Evolutionary conservation across 177 flowering plant species (phyloP).

Genomic region (Vitis hybrid): DNA sequence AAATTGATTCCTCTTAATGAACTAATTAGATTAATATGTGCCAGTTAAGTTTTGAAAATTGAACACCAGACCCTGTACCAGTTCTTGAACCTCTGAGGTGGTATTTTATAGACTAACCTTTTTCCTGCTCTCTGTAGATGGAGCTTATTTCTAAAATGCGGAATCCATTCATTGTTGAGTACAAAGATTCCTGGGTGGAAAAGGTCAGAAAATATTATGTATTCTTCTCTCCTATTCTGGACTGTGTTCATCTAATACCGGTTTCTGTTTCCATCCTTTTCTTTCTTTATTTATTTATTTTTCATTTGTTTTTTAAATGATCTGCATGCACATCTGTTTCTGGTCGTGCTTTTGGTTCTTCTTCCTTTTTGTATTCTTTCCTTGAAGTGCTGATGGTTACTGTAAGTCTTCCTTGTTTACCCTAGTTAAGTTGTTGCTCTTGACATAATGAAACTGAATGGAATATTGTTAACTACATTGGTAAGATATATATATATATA

Average conservation of each 20-base stretch:
- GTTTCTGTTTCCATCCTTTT: no score
- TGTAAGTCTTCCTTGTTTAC: neutral
- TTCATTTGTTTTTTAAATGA: neutral
- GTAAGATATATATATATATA: no score
- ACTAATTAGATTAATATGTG: no score
- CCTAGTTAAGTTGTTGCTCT: neutral
- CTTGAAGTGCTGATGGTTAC: no score
- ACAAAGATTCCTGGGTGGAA: slow-evolving; percentile 77
- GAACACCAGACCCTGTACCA: neutral
- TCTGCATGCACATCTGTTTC: neutral
- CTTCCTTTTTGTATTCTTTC: neutral
- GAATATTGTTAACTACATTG: neutral
- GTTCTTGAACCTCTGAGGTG: neutral
- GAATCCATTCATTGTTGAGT: slow-evolving; percentile 70
- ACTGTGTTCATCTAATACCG: neutral
- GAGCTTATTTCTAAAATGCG: slow-evolving; percentile 50
- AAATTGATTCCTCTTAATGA: neutral
- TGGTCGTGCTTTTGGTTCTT: neutral
- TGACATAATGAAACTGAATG: neutral
- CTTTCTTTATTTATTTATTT: neutral
- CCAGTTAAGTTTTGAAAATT: no score
- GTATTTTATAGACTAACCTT: slow-evolving; percentile 4
- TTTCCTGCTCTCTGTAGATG: slow-evolving; percentile 43
- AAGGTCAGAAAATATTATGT: slow-evolving; percentile 37
- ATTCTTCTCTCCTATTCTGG: neutral